Evolutionary conservation across 208 protist species (phyloP).

Genomic region (Acanthamoeba royreba): DNA sequence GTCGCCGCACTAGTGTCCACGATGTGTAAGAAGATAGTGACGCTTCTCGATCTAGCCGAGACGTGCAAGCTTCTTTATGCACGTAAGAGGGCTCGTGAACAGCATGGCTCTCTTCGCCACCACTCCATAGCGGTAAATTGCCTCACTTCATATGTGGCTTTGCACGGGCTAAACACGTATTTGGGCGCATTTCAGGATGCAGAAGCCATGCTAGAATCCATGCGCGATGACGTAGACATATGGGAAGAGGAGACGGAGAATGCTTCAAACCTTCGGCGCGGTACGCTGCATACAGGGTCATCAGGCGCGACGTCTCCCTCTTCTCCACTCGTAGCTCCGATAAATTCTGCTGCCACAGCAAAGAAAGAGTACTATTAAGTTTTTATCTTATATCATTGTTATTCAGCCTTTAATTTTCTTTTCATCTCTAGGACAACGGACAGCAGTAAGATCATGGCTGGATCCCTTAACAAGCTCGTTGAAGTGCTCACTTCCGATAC

Average conservation of each 20-base stretch:
- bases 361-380: background rate
- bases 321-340: background rate
- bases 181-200: background rate
- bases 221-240: constrained; percentile 33
- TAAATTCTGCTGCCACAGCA: background rate
- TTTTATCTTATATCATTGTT: background rate
- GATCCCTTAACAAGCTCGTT: constrained; percentile 49
- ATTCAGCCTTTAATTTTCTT: background rate
- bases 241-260: constrained; percentile 45
- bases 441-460: constrained; percentile 31
- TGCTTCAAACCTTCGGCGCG: background rate
- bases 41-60: background rate
- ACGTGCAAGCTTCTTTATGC: background rate
- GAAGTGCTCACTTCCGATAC: constrained; percentile 31
- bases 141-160: background rate
- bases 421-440: background rate
- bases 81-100: background rate
- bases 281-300: background rate
- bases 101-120: background rate
- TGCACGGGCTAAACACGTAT: no score
- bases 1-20: background rate
- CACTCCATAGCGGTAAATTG: background rate
- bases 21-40: background rate
- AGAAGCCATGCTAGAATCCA: background rate
- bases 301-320: background rate